Conservation (phyloP, 2,329 filamentous ascomycete species). For the Ophiostoma sp. region DNA sequence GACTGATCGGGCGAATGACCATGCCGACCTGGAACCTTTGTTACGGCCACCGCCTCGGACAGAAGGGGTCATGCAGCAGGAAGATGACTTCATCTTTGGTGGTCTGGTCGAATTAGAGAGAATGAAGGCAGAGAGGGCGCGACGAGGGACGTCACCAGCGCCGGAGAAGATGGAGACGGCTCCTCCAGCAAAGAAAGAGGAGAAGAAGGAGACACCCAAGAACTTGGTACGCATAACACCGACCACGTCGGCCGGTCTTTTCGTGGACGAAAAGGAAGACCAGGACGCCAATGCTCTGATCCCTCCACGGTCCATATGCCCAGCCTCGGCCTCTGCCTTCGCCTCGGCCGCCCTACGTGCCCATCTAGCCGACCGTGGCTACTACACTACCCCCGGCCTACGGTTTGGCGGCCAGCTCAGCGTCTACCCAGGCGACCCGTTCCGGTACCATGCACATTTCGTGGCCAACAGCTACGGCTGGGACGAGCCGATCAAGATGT, state of each 20-base stretch:
- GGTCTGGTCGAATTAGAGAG: conserved; percentile 11
- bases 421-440: conserved; percentile 90
- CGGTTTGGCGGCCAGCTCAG: conserved; percentile 94
- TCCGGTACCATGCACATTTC: conserved; percentile 95
- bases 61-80: conserved; percentile 10
- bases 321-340: not conserved
- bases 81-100: conserved; percentile 11
- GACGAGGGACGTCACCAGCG: not conserved
- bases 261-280: conserved; percentile 26
- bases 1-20: conserved; percentile 3
- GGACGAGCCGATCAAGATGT: conserved; percentile 80
- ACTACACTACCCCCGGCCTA: conserved; percentile 87
- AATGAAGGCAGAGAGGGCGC: not conserved
- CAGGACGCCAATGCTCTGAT: not conserved
- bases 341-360: conserved; percentile 62
- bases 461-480: conserved; percentile 81
- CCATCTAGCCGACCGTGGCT: conserved; percentile 75
- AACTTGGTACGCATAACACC: conserved; percentile 40
- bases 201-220: not conserved
- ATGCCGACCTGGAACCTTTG: conserved; percentile 11
- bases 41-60: not conserved
- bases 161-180: not conserved
- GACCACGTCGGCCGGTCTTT: conserved; percentile 41
- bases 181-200: not conserved
- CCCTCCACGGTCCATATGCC: not conserved